Base-by-base conservation (phyloP, 768 basidiomycete species). In the Auriscalpium orientale region DNA sequence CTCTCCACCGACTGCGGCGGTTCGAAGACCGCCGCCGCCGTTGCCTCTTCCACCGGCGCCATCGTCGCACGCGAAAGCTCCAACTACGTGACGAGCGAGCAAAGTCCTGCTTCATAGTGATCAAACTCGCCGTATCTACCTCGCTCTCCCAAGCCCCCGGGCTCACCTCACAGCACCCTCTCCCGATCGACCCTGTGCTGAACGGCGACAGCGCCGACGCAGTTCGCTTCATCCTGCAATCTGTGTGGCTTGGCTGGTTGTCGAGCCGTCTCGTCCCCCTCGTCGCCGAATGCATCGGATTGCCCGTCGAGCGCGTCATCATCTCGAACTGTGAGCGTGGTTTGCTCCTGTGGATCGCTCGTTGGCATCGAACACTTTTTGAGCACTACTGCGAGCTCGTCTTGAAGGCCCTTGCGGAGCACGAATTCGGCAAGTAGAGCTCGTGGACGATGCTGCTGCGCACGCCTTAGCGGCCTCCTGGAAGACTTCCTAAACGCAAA, bases 1-100 rank as follows among this genome's bases (percentile, higher is more conserved):
- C 83, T 93, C 60, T 91, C 86, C 65, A 85, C 89, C 59, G 91
- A 93, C 70, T 92, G 91, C 58, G 92, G 92, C 34, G 92, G 90
- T 18, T 89, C 89, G 45, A 95, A 95, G 73, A 93, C 93, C 10
- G 80, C 86, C 28, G 88, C 80, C 7, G 88, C 80, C 57, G 81
- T 95, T 67, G 76, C 76, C 57, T 76, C 84, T 65, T 61, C 66
- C 18, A 60, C 74, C 2, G 87, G 90, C 59, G 69, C 71, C 5
- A 78, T 91, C 62, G 56, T 90, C 46, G 85, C 84, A 1, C 83
- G 86, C 46, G 90, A 90, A 2, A 87, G 89, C 1, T 92, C 91
- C 62, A 95, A 95, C 70, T 89, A 89, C 70, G 79, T n/a, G n/a
- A n/a, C n/a, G n/a, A n/a, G n/a, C n/a, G n/a, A n/a, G n/a, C n/a